Conservation (phyloP, 2,329 filamentous ascomycete genomes). For the Tolypocladium endophyticum region DNA sequence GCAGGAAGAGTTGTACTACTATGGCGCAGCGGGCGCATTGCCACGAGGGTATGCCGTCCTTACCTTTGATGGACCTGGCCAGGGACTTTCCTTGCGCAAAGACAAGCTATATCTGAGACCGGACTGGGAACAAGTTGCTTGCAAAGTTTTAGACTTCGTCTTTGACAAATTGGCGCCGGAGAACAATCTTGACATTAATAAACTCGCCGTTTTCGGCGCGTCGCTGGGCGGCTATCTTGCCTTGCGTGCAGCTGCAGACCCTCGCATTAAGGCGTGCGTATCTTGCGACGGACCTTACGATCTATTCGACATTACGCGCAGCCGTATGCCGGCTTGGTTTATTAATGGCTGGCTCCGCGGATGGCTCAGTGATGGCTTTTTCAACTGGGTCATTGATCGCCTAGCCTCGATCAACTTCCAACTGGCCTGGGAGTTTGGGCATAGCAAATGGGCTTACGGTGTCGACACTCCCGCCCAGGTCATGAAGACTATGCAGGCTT, state of each 20-base stretch:
- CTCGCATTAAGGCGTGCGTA: conserved; percentile 32
- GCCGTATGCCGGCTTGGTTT: conserved; percentile 13
- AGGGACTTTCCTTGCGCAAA: conserved; percentile 24
- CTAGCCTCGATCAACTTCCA: conserved; percentile 14
- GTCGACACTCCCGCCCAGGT: conserved; percentile 13
- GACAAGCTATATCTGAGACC: conserved; percentile 19
- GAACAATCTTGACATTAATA: conserved; percentile 21
- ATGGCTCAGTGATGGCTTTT: conserved; percentile 12
- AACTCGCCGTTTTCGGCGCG: conserved; percentile 25
- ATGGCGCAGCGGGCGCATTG: conserved; percentile 12
- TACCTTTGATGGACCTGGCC: conserved; percentile 34
- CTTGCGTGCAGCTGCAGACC: conserved; percentile 28
- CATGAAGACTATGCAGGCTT: conserved; percentile 11
- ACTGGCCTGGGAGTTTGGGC: conserved; percentile 17
- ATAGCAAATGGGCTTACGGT: conserved; percentile 13
- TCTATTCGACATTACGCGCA: conserved; percentile 14
- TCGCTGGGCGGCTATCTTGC: conserved; percentile 36
- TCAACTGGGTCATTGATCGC: conserved; percentile 13
- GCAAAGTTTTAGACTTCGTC: conserved; percentile 20
- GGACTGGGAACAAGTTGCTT: conserved; percentile 26
- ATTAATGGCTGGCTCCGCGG: conserved; percentile 15
- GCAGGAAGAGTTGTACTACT: conserved; percentile 30
- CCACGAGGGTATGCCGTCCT: conserved; percentile 29
- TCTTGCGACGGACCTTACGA: conserved; percentile 16
- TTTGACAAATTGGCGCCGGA: conserved; percentile 8